Evolutionary conservation across 257 asterid species (phyloP).

Genomic region (Fraxinus excelsior): DNA sequence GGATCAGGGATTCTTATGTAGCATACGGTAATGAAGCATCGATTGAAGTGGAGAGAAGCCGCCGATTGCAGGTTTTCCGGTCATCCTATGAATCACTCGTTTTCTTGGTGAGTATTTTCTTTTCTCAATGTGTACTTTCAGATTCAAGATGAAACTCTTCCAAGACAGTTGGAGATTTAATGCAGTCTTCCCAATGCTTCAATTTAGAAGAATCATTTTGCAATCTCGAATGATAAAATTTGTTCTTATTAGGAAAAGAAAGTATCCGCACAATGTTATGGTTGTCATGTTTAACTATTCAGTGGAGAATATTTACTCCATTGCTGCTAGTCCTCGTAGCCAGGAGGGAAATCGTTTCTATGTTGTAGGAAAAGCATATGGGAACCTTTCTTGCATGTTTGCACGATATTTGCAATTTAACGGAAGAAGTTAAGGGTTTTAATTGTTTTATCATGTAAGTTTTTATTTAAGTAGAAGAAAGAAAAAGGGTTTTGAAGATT

Average conservation of each 20-base stretch:
- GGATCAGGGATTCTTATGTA: constrained; percentile 65
- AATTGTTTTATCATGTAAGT: constrained; percentile 11
- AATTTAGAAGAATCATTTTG: constrained; percentile 8
- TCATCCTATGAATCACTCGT: constrained; percentile 82
- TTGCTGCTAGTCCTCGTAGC: constrained; percentile 10
- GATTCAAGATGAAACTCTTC: constrained; percentile 20
- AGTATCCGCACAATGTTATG: constrained; percentile 13
- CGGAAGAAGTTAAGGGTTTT: constrained; percentile 14
- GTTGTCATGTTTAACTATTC: constrained; percentile 11
- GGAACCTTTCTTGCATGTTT: not conserved
- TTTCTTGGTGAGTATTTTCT: constrained; percentile 69
- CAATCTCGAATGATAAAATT: constrained; percentile 5
- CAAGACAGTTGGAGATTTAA: constrained; percentile 11
- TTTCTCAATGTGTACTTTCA: constrained; percentile 14
- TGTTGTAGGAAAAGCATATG: constrained; percentile 12
- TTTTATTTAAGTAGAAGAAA: not conserved
- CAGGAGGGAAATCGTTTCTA: constrained; percentile 14
- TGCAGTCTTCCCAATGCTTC: constrained; percentile 10
- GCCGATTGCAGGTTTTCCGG: constrained; percentile 66
- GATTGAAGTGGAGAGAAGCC: constrained; percentile 65
- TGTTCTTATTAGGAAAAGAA: not conserved
- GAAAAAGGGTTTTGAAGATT: not conserved
- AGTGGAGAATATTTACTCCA: not conserved
- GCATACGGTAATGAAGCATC: constrained; percentile 61
- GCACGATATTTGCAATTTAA: not conserved